Base-by-base conservation (phyloP, 768 basidiomycete genomes). In the Kwoniella mangroviensis region DNA sequence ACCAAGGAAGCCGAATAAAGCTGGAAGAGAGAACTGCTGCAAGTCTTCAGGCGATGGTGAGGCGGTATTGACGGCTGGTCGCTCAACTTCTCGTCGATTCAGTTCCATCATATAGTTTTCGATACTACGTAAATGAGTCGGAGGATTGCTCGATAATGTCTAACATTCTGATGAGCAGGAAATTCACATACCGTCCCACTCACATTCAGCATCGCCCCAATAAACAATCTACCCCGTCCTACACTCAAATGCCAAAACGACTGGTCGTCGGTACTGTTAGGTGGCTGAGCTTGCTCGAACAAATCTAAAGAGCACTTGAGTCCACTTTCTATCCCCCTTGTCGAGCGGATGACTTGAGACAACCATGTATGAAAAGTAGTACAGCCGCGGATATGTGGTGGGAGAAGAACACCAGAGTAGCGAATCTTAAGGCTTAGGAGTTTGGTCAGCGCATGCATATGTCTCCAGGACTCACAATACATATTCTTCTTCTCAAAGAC, bases 291-390 rank as follows among this genome's bases (percentile, higher is more conserved):
- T 15, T 54, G 22, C 10, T 15, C 15, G 41, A 66, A 66, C 11
- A 66, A 26, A 15, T 53, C 24, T 17, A 57, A 24, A 43, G 65
- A 56, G 9, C 41, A 24, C 34, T 57, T 24, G 21, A 66, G 41
- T 49, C 58, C 65, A 7, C 22, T 3, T 22, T 43, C 28, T 4
- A 66, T 58, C 11, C 43, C 53, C 43, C 53, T 10, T 21, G 40
- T 19, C 65, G 53, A 24, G 28, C 65, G 26, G 26, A 21, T 11
- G 54, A 12, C 12, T 24, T 42, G 40, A 66, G 41, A 57, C 65
- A 66, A 13, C 55, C 65, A 19, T 66, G 65, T 4, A 66, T 58
- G 56, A 66, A 66, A 4, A 66, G 26, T 1, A 66, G 22, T 12
- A 58, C 41, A 1, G 65, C 28, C 34, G 65, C 65, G 12, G 65